Evolutionary conservation across 2,329 filamentous ascomycete species (phyloP).

Genomic region (Aphanoascus verrucosus): DNA sequence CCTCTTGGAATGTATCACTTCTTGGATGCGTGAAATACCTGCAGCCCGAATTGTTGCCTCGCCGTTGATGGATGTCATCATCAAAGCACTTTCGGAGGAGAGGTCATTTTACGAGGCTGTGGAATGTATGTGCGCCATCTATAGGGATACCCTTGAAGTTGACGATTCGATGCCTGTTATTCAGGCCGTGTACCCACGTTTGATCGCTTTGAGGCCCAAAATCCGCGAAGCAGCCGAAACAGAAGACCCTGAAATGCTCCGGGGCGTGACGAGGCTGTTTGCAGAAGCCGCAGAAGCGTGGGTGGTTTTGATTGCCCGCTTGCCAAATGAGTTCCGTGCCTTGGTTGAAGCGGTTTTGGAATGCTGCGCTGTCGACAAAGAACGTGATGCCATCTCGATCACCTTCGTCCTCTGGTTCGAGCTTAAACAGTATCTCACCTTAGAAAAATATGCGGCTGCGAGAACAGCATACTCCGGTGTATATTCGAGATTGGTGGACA

Average conservation of each 20-base stretch:
- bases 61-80: constrained; percentile 68
- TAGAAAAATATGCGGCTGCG: constrained; percentile 80
- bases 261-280: constrained; percentile 80
- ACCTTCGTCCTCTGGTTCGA: constrained; percentile 99
- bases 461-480: constrained; percentile 66
- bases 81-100: constrained; percentile 62
- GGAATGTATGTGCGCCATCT: constrained; percentile 84
- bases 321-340: constrained; percentile 68
- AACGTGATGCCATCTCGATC: constrained; percentile 80
- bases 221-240: constrained; percentile 64
- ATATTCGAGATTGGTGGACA: constrained; percentile 81
- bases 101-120: constrained; percentile 75
- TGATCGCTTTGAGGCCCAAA: constrained; percentile 65
- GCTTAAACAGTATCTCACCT: constrained; percentile 85
- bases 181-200: constrained; percentile 66
- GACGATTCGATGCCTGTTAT: constrained; percentile 81
- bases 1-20: constrained; percentile 88
- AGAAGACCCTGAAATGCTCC: constrained; percentile 77
- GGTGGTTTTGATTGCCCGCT: constrained; percentile 80
- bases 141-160: constrained; percentile 84
- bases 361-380: constrained; percentile 75
- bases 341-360: constrained; percentile 89
- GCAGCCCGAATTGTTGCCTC: constrained; percentile 74
- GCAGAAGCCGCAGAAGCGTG: constrained; percentile 88
- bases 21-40: constrained; percentile 90